Conservation (phyloP, 129 eudicot genomes). For the Chrysanthemum makinoi region DNA sequence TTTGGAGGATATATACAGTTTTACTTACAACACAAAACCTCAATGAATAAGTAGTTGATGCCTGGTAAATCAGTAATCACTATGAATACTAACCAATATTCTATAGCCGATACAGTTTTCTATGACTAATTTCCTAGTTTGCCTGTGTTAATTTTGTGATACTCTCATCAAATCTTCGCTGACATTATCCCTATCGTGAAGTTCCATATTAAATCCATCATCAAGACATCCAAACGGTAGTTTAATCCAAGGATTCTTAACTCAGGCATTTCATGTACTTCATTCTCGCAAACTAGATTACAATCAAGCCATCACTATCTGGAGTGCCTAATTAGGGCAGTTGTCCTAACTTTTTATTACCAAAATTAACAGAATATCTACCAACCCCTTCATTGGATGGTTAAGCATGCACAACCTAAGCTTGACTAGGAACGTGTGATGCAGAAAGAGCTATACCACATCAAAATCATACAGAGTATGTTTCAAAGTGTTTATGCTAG, state of each 20-base stretch:
- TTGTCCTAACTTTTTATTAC: neutral
- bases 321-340: neutral
- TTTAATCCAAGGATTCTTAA: neutral
- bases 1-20: neutral
- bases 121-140: neutral
- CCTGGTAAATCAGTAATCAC: no score
- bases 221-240: neutral
- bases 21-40: neutral
- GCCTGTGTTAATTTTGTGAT: neutral
- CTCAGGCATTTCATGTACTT: neutral
- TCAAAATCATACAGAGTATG: neutral
- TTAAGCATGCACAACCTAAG: neutral
- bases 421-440: neutral
- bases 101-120: no score
- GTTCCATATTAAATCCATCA: neutral
- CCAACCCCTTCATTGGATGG: neutral
- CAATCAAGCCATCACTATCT: neutral
- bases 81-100: no score
- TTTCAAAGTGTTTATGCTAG: neutral
- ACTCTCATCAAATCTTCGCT: neutral
- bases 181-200: neutral
- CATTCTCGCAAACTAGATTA: neutral
- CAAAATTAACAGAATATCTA: neutral
- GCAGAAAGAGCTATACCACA: neutral
- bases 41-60: no score